phyloP scores from a whole-genome alignment of 106 monocot genomes.

The Dendrobium officinale region DNA sequence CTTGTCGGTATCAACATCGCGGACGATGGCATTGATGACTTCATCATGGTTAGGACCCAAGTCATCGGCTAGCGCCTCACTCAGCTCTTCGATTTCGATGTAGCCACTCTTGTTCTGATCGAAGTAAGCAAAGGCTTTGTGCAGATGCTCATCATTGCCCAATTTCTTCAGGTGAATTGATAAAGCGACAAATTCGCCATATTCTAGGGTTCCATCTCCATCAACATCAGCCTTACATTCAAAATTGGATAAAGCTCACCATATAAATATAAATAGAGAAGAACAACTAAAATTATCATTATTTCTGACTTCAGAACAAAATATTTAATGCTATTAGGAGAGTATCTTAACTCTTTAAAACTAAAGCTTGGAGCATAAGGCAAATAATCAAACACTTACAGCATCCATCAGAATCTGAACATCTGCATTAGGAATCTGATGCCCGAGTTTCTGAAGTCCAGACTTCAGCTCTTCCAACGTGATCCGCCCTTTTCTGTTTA shows the following conservation, averaged over 20 bases:
- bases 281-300: neutral
- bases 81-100: conserved; percentile 72
- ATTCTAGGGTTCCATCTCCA: conserved; percentile 63
- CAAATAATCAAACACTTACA: conserved; percentile 20
- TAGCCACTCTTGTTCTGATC: conserved; percentile 63
- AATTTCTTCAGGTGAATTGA: conserved; percentile 64
- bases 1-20: conserved; percentile 72
- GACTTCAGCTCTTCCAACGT: conserved; percentile 50
- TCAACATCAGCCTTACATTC: conserved; percentile 60
- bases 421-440: conserved; percentile 56
- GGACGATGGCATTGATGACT: conserved; percentile 63
- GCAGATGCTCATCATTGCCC: conserved; percentile 65
- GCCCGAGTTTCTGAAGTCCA: conserved; percentile 54
- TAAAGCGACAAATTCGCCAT: conserved; percentile 67
- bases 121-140: conserved; percentile 64
- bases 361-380: neutral
- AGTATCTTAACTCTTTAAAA: neutral
- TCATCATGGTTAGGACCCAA: conserved; percentile 53
- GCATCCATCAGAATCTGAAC: conserved; percentile 57
- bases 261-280: neutral
- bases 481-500: conserved; percentile 32
- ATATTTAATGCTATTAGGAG: neutral
- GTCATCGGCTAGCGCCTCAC: conserved; percentile 44
- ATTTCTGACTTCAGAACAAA: neutral
- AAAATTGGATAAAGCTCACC: neutral